Percentiles rank a stretch among this genome's conserved stretches.
Conservation (phyloP, 139 green algal species). For the Parachlorella kessleri region DNA sequence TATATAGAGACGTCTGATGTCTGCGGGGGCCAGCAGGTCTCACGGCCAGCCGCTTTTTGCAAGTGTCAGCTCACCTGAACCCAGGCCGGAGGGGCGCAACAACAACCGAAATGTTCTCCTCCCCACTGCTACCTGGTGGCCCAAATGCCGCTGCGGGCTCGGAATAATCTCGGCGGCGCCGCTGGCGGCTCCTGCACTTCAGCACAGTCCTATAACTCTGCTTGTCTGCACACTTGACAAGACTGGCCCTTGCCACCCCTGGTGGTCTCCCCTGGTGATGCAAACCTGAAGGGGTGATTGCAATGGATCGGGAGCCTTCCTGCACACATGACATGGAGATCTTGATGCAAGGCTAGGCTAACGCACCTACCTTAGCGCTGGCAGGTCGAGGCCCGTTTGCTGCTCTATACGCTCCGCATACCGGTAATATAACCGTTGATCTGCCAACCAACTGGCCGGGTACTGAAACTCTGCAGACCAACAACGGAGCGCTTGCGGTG, state of each 20-base stretch:
- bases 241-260: too few species aligned
- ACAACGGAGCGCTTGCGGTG: too few species aligned
- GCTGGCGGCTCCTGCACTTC: neutral
- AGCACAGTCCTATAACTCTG: too few species aligned
- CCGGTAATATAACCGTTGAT: conserved; percentile 78
- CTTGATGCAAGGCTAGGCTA: too few species aligned
- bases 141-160: conserved; percentile 88
- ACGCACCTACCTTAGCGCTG: conserved; percentile 33
- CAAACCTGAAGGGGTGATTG: too few species aligned
- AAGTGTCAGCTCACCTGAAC: conserved; percentile 53
- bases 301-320: too few species aligned
- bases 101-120: conserved; percentile 92
- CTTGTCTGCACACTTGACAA: too few species aligned
- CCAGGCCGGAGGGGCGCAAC: conserved; percentile 78
- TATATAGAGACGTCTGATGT: too few species aligned
- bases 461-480: conserved; percentile 87
- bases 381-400: conserved; percentile 64
- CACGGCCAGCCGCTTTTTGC: neutral
- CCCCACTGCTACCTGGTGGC: conserved; percentile 78
- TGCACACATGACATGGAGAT: too few species aligned
- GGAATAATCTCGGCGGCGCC: neutral
- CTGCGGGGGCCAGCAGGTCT: too few species aligned
- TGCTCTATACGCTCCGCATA: conserved; percentile 71
- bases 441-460: conserved; percentile 81
- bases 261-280: too few species aligned